phyloP scores from a whole-genome alignment of 106 monocot genomes.

The Agapanthus africanus region DNA sequence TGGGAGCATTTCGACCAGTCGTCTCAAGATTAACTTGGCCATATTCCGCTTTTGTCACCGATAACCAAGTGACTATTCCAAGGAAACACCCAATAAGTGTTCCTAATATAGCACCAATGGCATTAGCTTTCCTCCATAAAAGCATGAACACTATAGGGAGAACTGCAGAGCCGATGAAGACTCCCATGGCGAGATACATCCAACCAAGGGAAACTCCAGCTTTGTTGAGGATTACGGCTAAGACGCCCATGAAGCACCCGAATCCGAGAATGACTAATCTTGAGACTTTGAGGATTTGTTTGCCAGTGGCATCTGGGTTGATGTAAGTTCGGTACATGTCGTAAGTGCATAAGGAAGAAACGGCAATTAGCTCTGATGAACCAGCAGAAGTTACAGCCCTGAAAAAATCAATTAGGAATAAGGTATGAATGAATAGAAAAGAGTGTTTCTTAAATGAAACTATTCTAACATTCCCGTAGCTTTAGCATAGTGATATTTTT shows the following conservation, averaged over 20 bases:
- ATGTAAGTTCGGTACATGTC: slow-evolving; percentile 93
- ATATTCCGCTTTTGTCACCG: slow-evolving; percentile 70
- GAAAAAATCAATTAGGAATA: no score
- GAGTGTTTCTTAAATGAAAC: no score
- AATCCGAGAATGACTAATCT: slow-evolving; percentile 64
- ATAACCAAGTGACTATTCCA: slow-evolving; percentile 72
- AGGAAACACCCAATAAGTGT: slow-evolving; percentile 61
- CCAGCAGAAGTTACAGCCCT: slow-evolving; percentile 99
- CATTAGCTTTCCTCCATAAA: slow-evolving; percentile 88
- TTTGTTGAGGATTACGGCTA: slow-evolving; percentile 78
- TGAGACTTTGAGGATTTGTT: slow-evolving; percentile 85
- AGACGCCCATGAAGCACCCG: slow-evolving; percentile 89
- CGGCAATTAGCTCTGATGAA: slow-evolving; percentile 87
- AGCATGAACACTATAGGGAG: slow-evolving; percentile 89
- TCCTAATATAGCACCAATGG: slow-evolving; percentile 69
- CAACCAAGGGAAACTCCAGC: slow-evolving; percentile 88
- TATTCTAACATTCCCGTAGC: no score
- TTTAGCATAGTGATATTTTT: no score
- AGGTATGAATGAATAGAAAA: no score
- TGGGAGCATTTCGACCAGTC: slow-evolving; percentile 89
- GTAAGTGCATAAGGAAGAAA: slow-evolving; percentile 94
- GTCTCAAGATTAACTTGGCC: slow-evolving; percentile 76
- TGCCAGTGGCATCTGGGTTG: slow-evolving; percentile 79
- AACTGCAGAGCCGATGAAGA: slow-evolving; percentile 85
- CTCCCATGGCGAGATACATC: slow-evolving; percentile 99